phyloP scores from a whole-genome alignment of 768 basidiomycete species.

The Auriscalpium vulgare region DNA sequence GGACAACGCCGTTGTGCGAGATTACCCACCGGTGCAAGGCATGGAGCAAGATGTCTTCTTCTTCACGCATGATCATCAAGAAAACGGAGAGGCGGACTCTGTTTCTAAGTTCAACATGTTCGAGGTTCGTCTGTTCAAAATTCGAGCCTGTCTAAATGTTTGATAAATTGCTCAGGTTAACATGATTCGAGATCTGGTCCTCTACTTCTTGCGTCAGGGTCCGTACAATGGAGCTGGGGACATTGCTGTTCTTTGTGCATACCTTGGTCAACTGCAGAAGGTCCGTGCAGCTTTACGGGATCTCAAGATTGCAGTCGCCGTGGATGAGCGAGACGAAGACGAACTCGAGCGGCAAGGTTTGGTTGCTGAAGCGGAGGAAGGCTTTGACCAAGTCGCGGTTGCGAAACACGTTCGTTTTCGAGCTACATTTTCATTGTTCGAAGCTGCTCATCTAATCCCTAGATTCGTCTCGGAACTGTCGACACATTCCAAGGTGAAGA shows the following conservation, averaged over 20 bases:
- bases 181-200: conserved; percentile 46
- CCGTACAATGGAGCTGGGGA: conserved; percentile 38
- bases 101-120: conserved; percentile 58
- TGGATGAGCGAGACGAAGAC: conserved; percentile 63
- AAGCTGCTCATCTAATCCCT: not conserved
- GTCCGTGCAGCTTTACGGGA: conserved; percentile 33
- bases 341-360: conserved; percentile 48
- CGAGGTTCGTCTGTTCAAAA: conserved; percentile 38
- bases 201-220: conserved; percentile 47
- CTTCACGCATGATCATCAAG: conserved; percentile 50
- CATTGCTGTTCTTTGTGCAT: conserved; percentile 48
- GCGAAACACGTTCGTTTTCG: conserved; percentile 38
- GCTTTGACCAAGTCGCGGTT: conserved; percentile 43
- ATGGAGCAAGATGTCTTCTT: conserved; percentile 62
- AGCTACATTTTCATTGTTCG: not conserved
- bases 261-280: conserved; percentile 41
- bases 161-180: conserved; percentile 17
- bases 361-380: conserved; percentile 27
- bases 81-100: conserved; percentile 56
- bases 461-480: conserved; percentile 67
- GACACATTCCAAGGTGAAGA: conserved; percentile 79
- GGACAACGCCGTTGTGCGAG: conserved; percentile 44
- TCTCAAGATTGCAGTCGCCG: conserved; percentile 46
- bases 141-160: not conserved
- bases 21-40: conserved; percentile 52